phyloP scores from a whole-genome alignment of 768 basidiomycete genomes.

The Lentinus brumalis region DNA sequence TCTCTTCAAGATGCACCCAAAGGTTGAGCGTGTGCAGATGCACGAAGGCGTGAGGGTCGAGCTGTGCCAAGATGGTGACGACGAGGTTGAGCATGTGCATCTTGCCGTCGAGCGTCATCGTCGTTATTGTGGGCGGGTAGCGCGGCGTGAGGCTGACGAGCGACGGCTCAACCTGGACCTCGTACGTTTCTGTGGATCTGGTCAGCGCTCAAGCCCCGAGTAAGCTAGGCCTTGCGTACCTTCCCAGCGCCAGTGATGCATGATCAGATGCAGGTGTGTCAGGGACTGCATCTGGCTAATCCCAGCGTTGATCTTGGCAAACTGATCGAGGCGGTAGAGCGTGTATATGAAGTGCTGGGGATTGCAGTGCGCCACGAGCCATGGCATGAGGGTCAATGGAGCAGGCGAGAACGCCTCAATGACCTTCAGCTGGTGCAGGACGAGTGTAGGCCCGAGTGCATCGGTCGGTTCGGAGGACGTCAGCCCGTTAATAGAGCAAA shows the following conservation, averaged over 20 bases:
- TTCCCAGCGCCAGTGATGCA: conserved; percentile 13
- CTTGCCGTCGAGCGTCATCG: conserved; percentile 19
- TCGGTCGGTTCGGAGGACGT: not conserved
- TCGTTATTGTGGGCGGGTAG: conserved; percentile 7
- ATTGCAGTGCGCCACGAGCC: conserved; percentile 10
- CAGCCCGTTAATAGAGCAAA: conserved; percentile 12
- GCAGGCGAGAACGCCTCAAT: conserved; percentile 18
- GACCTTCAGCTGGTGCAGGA: conserved; percentile 13
- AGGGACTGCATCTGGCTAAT: conserved; percentile 7
- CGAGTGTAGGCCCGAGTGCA: not conserved
- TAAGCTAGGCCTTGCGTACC: not conserved
- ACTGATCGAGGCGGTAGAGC: conserved; percentile 16
- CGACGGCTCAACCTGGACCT: conserved; percentile 5
- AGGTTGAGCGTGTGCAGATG: conserved; percentile 12
- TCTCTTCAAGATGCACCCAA: conserved; percentile 3
- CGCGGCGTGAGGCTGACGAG: conserved; percentile 4
- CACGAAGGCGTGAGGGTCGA: conserved; percentile 13
- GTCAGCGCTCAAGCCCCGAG: not conserved
- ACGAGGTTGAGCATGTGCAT: conserved; percentile 12
- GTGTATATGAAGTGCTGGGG: conserved; percentile 14
- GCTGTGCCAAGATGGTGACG: conserved; percentile 7
- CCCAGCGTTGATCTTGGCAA: conserved; percentile 12
- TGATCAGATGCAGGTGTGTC: conserved; percentile 15
- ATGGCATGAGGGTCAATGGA: conserved; percentile 16
- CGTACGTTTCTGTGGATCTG: not conserved